Percentiles rank a stretch among this genome's conserved stretches.
These are phyloP conservation scores for Triticum urartu DNA, from an alignment of 176 grass and related monocot genomes.

Conservation along the genomic window DNA sequence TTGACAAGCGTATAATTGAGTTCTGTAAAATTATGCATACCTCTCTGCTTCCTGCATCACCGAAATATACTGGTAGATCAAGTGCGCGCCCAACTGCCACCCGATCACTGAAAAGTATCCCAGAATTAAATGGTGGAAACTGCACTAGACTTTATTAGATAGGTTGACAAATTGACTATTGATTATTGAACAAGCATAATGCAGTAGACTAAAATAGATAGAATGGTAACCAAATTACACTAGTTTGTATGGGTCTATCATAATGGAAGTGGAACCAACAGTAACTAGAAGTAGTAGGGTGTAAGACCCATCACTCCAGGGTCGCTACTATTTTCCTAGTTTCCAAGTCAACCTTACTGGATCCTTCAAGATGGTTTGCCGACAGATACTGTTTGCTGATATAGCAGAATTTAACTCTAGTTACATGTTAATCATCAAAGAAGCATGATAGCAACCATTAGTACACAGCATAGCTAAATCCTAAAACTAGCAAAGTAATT, in stretches of 20 bases:
- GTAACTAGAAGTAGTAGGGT: background rate
- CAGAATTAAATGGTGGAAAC: constrained; percentile 29
- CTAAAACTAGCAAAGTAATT: constrained; percentile 1
- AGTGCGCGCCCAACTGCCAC: constrained; percentile 91
- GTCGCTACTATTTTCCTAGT: background rate
- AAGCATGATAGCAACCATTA: constrained; percentile 17
- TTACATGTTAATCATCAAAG: background rate
- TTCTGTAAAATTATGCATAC: constrained; percentile 30
- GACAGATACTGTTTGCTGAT: background rate
- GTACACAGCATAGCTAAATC: constrained; percentile 4
- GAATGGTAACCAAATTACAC: background rate
- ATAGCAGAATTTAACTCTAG: background rate
- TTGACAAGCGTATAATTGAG: background rate
- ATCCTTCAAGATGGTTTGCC: background rate
- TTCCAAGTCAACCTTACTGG: background rate
- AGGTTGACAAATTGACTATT: constrained; percentile 28
- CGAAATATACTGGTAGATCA: constrained; percentile 95
- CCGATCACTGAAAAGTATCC: constrained; percentile 66
- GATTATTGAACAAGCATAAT: constrained; percentile 9
- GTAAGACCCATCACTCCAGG: background rate
- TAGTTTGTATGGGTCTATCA: background rate
- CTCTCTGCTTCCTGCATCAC: constrained; percentile 98
- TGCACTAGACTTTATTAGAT: background rate
- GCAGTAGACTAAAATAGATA: background rate
- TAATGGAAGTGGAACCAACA: background rate